Percentiles rank a stretch among this genome's conserved stretches.
Conservation (phyloP, 495 filamentous ascomycete species). For the Aspergillus baeticus region DNA sequence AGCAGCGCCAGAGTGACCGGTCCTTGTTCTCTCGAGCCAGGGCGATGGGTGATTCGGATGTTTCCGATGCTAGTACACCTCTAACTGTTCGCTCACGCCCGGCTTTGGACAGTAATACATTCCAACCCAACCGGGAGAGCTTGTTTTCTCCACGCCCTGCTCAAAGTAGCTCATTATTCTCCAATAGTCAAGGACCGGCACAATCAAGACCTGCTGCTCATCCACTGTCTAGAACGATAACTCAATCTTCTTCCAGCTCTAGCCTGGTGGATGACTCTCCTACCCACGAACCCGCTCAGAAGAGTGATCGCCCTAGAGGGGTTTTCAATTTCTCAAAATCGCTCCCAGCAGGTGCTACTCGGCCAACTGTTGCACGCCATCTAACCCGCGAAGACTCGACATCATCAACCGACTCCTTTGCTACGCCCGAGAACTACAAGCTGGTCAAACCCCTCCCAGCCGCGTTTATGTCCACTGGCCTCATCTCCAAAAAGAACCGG, state of each 20-base stretch:
- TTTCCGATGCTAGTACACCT: slow-evolving; percentile 30
- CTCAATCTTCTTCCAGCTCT: slow-evolving; percentile 78
- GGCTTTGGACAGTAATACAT: slow-evolving; percentile 71
- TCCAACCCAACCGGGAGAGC: slow-evolving; percentile 59
- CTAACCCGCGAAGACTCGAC: slow-evolving; percentile 43
- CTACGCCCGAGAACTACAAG: slow-evolving; percentile 83
- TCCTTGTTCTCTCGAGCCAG: slow-evolving; percentile 54
- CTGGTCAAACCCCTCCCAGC: slow-evolving; percentile 77
- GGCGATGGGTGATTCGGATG: slow-evolving; percentile 33
- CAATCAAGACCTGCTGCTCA: slow-evolving; percentile 55
- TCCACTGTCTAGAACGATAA: slow-evolving; percentile 80
- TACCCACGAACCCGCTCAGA: slow-evolving; percentile 59
- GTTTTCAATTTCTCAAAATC: slow-evolving; percentile 77
- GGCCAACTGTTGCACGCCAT: slow-evolving; percentile 41
- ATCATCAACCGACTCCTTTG: slow-evolving; percentile 56
- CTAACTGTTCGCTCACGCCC: slow-evolving; percentile 61
- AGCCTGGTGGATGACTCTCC: slow-evolving; percentile 75
- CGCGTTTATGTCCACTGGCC: slow-evolving; percentile 90
- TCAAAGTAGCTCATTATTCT: slow-evolving; percentile 35
- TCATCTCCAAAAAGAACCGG: slow-evolving; percentile 83
- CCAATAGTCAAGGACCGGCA: slow-evolving; percentile 15
- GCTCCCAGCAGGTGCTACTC: slow-evolving; percentile 65
- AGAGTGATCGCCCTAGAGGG: slow-evolving; percentile 48
- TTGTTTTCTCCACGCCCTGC: slow-evolving; percentile 52
- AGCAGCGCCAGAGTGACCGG: slow-evolving; percentile 71